Conservation (phyloP, 2,329 filamentous ascomycete genomes). For the Emydomyces testavorans region DNA sequence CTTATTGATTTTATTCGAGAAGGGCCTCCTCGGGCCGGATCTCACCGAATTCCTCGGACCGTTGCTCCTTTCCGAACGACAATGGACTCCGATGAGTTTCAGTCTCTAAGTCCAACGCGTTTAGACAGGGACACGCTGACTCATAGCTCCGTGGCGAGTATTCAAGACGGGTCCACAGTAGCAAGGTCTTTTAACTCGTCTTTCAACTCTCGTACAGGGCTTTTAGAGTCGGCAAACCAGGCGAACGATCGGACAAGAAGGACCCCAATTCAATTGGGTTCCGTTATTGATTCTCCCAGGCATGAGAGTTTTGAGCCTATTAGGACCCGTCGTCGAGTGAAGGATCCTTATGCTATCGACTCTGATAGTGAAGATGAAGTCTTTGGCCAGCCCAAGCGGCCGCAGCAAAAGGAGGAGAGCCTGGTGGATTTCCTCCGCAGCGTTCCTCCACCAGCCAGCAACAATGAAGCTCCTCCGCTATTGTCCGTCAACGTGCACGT, state of each 20-base stretch:
- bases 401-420: slow-evolving; percentile 34
- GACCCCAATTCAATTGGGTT: slow-evolving; percentile 1
- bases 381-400: slow-evolving; percentile 22
- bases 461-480: slow-evolving; percentile 25
- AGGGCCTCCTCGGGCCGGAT: slow-evolving; percentile 56
- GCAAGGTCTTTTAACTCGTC: slow-evolving; percentile 48
- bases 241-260: neutral
- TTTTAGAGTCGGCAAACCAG: slow-evolving; percentile 39
- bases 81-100: slow-evolving; percentile 68
- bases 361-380: slow-evolving; percentile 56
- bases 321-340: slow-evolving; percentile 64
- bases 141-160: slow-evolving; percentile 33
- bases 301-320: slow-evolving; percentile 37
- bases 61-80: slow-evolving; percentile 76
- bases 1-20: slow-evolving; percentile 91
- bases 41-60: slow-evolving; percentile 65
- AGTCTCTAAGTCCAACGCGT: slow-evolving; percentile 24
- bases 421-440: slow-evolving; percentile 40
- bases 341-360: slow-evolving; percentile 91
- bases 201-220: slow-evolving; percentile 62
- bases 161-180: slow-evolving; percentile 43
- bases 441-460: slow-evolving; percentile 32
- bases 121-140: slow-evolving; percentile 23
- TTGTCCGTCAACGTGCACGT: slow-evolving; percentile 19
- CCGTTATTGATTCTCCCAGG: slow-evolving; percentile 7